Evolutionary conservation across 2,329 filamentous ascomycete species (phyloP).

Genomic region (Alternaria novae-zelandiae): DNA sequence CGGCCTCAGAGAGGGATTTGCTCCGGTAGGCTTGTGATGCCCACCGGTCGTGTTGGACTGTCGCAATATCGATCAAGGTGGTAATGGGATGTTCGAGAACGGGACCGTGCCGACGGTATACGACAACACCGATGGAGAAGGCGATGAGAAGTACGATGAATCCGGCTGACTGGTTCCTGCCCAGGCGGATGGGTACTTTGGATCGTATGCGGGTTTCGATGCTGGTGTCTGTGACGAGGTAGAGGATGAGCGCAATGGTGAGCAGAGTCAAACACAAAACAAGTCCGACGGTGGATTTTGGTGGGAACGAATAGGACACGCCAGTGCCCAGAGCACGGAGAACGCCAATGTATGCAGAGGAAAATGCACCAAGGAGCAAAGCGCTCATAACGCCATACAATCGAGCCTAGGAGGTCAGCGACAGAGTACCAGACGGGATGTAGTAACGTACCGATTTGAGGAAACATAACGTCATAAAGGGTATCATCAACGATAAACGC

Average conservation of each 20-base stretch:
- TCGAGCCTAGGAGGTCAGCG: constrained; percentile 36
- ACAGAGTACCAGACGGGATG: background rate
- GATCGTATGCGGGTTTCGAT: constrained; percentile 37
- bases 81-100: constrained; percentile 62
- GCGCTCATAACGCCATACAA: constrained; percentile 44
- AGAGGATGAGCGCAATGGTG: constrained; percentile 40
- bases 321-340: constrained; percentile 40
- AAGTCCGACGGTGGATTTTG: constrained; percentile 41
- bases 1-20: constrained; percentile 57
- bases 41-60: constrained; percentile 57
- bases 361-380: constrained; percentile 41
- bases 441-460: constrained; percentile 38
- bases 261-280: constrained; percentile 38
- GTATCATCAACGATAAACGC: constrained; percentile 47
- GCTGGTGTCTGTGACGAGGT: constrained; percentile 38
- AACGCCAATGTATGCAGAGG: constrained; percentile 43
- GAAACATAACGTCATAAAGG: constrained; percentile 47
- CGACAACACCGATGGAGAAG: constrained; percentile 34
- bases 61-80: constrained; percentile 59
- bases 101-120: constrained; percentile 51
- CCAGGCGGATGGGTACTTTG: constrained; percentile 39
- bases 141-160: constrained; percentile 52
- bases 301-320: constrained; percentile 43
- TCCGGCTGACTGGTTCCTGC: constrained; percentile 38
- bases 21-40: constrained; percentile 56